Evolutionary conservation across 345 rosid species (phyloP).

Genomic region (Durio zibethinus): DNA sequence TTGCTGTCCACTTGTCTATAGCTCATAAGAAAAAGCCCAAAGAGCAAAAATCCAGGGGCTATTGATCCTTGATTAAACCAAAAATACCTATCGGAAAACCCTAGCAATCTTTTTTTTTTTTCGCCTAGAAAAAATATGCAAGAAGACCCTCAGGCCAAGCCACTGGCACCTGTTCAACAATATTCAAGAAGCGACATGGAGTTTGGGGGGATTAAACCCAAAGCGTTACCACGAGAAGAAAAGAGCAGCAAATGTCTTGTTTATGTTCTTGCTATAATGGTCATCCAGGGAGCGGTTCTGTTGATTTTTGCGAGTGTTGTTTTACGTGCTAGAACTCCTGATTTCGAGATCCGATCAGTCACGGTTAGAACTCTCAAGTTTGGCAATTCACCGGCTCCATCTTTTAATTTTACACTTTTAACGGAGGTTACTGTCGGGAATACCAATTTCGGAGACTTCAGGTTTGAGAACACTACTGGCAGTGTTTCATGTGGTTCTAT

Average conservation of each 20-base stretch:
- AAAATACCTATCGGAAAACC: neutral
- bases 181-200: conserved; percentile 32
- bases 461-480: conserved; percentile 26
- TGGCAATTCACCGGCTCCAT: conserved; percentile 19
- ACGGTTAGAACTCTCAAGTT: conserved; percentile 22
- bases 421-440: conserved; percentile 33
- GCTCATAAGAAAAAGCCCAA: neutral
- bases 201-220: neutral
- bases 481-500: conserved; percentile 18
- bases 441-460: conserved; percentile 39
- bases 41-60: neutral
- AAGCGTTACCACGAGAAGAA: neutral
- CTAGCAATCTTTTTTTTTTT: neutral
- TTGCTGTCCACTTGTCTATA: neutral
- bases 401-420: conserved; percentile 26
- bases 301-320: conserved; percentile 21
- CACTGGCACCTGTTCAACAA: conserved; percentile 16
- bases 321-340: conserved; percentile 32
- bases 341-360: conserved; percentile 15
- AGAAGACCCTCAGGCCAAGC: conserved; percentile 12
- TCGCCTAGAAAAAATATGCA: conserved; percentile 9
- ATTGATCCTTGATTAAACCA: neutral
- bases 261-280: conserved; percentile 27
- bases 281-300: conserved; percentile 12
- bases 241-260: conserved; percentile 35